A percentile compares a stretch with the other conserved stretches of the same genome.
Evolutionary conservation across 768 basidiomycete species (phyloP).

Genomic region (Boletus rex-veris): DNA sequence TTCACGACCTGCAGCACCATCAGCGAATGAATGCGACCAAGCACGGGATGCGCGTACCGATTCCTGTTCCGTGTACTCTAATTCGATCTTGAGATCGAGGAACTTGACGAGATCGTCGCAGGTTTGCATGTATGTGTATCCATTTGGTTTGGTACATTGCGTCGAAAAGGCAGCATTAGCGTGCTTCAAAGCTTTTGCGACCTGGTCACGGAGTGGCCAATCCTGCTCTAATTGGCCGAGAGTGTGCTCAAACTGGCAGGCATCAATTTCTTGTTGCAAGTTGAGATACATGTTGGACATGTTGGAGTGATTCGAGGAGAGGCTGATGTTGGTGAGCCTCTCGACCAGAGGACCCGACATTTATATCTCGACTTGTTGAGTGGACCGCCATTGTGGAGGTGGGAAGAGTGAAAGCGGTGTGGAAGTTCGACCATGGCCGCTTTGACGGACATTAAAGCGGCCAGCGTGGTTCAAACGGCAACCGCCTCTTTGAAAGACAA

Average conservation of each 20-base stretch:
- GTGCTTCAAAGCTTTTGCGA: constrained; percentile 6
- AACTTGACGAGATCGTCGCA: constrained; percentile 14
- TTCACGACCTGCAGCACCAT: constrained; percentile 14
- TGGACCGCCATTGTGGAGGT: constrained; percentile 5
- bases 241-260: constrained; percentile 2
- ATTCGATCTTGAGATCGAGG: not conserved
- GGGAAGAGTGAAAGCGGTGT: not conserved
- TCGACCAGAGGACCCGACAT: not conserved
- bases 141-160: constrained; percentile 16
- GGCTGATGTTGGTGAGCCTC: not conserved
- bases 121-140: not conserved
- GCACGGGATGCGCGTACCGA: constrained; percentile 2
- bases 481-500: not conserved
- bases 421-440: not conserved
- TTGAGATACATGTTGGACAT: constrained; percentile 7
- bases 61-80: constrained; percentile 11
- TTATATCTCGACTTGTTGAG: constrained; percentile 6
- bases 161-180: constrained; percentile 13
- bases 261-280: not conserved
- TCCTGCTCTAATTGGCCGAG: not conserved
- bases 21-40: not conserved
- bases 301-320: not conserved
- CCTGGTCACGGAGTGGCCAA: not conserved
- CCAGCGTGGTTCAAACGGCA: constrained; percentile 2
- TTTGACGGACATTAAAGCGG: not conserved